Conservation (phyloP, 2,329 filamentous ascomycete genomes). For the Metarhizium brunneum region DNA sequence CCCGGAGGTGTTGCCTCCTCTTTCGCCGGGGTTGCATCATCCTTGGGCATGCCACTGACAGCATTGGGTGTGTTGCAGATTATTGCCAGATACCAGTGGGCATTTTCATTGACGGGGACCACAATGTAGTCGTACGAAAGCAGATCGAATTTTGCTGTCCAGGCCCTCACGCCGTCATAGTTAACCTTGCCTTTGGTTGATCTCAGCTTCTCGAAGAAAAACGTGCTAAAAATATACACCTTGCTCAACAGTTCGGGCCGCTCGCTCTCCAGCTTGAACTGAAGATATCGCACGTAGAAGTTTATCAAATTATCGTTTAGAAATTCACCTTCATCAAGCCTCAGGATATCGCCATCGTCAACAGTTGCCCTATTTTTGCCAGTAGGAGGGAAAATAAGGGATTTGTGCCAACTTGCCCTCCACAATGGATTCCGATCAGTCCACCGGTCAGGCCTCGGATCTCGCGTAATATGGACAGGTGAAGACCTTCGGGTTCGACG, state of each 20-base stretch:
- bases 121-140: slow-evolving; percentile 83
- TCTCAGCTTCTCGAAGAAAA: slow-evolving; percentile 75
- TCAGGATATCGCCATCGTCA: slow-evolving; percentile 60
- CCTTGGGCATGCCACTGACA: slow-evolving; percentile 17
- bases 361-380: slow-evolving; percentile 56
- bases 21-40: slow-evolving; percentile 2
- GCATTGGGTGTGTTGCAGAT: slow-evolving; percentile 79
- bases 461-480: slow-evolving; percentile 4
- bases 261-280: slow-evolving; percentile 46
- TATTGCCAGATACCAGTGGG: slow-evolving; percentile 92
- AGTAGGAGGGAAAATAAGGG: slow-evolving; percentile 51
- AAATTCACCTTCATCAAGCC: slow-evolving; percentile 76
- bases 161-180: slow-evolving; percentile 75
- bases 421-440: slow-evolving; percentile 41
- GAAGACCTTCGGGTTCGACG: slow-evolving; percentile 17
- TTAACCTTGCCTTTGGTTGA: slow-evolving; percentile 58
- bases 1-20: slow-evolving; percentile 7
- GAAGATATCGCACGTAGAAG: slow-evolving; percentile 74
- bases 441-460: slow-evolving; percentile 30
- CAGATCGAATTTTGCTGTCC: slow-evolving; percentile 80
- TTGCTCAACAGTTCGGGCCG: slow-evolving; percentile 48
- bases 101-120: slow-evolving; percentile 79
- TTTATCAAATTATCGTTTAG: slow-evolving; percentile 88
- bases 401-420: slow-evolving; percentile 42
- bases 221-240: slow-evolving; percentile 87